phyloP scores from a whole-genome alignment of 2,329 filamentous ascomycete genomes.

The Talaromyces sp. region DNA sequence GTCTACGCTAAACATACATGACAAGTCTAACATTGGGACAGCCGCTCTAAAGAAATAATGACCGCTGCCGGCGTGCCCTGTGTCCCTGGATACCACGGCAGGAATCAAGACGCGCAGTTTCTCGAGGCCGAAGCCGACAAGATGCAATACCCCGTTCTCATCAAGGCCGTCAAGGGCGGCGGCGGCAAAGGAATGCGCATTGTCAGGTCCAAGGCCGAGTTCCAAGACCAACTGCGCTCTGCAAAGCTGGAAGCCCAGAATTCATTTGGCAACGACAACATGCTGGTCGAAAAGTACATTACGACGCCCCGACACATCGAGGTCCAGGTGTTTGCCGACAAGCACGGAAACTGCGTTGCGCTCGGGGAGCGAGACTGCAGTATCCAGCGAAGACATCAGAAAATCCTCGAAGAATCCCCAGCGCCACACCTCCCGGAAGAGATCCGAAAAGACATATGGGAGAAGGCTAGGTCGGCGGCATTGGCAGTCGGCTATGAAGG shows the following conservation, averaged over 20 bases:
- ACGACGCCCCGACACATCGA: constrained; percentile 63
- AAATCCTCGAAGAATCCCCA: constrained; percentile 63
- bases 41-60: constrained; percentile 93
- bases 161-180: constrained; percentile 63
- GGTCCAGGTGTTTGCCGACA: constrained; percentile 63
- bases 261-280: constrained; percentile 63
- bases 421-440: constrained; percentile 58
- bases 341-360: constrained; percentile 61
- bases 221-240: constrained; percentile 57
- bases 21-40: constrained; percentile 16
- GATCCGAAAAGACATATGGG: constrained; percentile 61
- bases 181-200: constrained; percentile 68
- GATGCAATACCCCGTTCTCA: constrained; percentile 61
- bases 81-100: constrained; percentile 91
- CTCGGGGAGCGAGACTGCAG: constrained; percentile 63
- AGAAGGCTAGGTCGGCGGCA: constrained; percentile 60
- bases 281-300: constrained; percentile 65
- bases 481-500: constrained; percentile 62
- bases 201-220: constrained; percentile 53
- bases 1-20: neutral
- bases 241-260: constrained; percentile 62
- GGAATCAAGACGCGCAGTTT: constrained; percentile 65
- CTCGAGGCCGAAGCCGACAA: constrained; percentile 68
- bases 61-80: constrained; percentile 89
- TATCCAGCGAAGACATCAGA: constrained; percentile 62